Evolutionary conservation across 805 yeast species (phyloP).

Genomic region (Metschnikowia lachancei): DNA sequence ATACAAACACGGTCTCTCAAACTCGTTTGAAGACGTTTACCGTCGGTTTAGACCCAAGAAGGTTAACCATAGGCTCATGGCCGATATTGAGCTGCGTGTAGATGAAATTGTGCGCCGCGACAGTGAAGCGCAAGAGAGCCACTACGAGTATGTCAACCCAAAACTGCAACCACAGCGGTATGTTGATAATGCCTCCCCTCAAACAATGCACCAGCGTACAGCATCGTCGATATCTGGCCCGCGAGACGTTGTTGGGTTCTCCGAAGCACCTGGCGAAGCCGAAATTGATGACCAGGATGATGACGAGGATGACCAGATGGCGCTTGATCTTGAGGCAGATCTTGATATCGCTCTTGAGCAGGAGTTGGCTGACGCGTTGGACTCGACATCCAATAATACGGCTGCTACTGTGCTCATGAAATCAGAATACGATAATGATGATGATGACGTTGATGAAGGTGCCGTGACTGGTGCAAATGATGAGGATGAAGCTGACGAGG

Average conservation of each 20-base stretch:
- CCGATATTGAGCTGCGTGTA: constrained; percentile 74
- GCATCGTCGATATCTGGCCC: background rate
- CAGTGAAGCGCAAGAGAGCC: constrained; percentile 77
- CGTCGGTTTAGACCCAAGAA: constrained; percentile 70
- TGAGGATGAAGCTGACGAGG: constrained; percentile 29
- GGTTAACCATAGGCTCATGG: constrained; percentile 66
- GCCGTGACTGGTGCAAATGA: constrained; percentile 7
- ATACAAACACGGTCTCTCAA: constrained; percentile 77
- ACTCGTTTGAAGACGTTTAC: constrained; percentile 71
- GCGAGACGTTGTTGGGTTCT: background rate
- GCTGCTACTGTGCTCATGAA: constrained; percentile 23
- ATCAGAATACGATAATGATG: constrained; percentile 18
- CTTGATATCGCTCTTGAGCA: constrained; percentile 48
- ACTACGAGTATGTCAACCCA: constrained; percentile 67
- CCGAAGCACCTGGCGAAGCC: background rate
- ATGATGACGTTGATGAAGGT: constrained; percentile 12
- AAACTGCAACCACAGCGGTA: constrained; percentile 28
- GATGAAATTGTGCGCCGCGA: constrained; percentile 73
- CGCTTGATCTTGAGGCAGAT: constrained; percentile 30
- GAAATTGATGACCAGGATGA: constrained; percentile 16
- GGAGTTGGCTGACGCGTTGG: constrained; percentile 57
- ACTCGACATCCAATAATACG: constrained; percentile 27
- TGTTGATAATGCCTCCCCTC: background rate
- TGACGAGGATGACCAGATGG: constrained; percentile 34
- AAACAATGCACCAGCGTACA: background rate